Conservation (phyloP, 768 basidiomycete genomes). For the Grammothele lineata region DNA sequence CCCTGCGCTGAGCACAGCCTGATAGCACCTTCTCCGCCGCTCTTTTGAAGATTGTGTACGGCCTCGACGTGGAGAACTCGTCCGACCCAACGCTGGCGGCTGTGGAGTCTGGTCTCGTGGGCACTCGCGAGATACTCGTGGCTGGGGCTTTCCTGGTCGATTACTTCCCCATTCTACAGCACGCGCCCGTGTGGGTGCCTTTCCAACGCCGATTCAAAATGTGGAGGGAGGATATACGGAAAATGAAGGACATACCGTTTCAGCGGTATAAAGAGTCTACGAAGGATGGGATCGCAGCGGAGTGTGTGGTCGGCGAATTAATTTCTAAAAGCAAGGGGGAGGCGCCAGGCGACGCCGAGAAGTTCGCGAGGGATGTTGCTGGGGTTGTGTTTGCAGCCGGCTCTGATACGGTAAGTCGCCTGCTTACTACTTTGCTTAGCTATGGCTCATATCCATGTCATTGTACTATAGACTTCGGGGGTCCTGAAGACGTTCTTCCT, state of each 20-base stretch:
- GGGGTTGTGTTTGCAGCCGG: slow-evolving; percentile 1
- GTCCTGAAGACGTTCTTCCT: slow-evolving; percentile 17
- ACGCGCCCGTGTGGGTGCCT: slow-evolving; percentile 1
- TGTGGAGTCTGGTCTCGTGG: slow-evolving; percentile 2
- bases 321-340: neutral
- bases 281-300: neutral
- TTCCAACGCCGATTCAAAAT: neutral
- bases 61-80: neutral
- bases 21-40: neutral
- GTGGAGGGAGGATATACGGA: neutral
- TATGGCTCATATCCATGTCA: neutral
- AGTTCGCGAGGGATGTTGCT: neutral
- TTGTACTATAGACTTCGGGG: slow-evolving; percentile 10
- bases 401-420: neutral
- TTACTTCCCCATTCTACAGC: slow-evolving; percentile 14
- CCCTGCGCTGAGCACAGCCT: neutral
- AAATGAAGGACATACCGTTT: neutral
- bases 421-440: neutral
- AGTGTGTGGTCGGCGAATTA: neutral
- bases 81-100: neutral
- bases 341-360: neutral
- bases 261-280: neutral
- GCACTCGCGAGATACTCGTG: neutral
- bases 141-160: slow-evolving; percentile 25
- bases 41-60: slow-evolving; percentile 1